Base-by-base conservation (phyloP, 129 eudicot species). In the Tagetes erecta region DNA sequence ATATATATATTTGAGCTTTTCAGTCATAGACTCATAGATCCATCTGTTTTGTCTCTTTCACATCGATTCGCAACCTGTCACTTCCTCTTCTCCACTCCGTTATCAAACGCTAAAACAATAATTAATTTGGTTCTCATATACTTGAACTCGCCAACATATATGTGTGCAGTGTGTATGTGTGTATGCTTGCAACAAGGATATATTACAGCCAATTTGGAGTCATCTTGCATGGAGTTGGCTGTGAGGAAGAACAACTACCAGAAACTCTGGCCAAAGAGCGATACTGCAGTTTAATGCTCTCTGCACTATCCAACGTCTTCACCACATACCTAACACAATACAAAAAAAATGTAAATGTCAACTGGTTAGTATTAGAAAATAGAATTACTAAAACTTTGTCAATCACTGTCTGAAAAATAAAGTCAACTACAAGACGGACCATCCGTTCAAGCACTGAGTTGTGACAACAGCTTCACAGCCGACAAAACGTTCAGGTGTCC, bases 401-500 rank as follows among this genome's bases (percentile, higher is more conserved):
- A 2, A 33, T 33, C 13, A 45, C 35, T 12, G 30, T 33, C 77
- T 4, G n/a, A 36, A 67, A 66, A 3, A 31, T 7, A 76, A 65
- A 66, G 2, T 14, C n/a, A 69, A 49, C 63, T 59, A 74, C 58
- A n/a, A 31, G 51, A 85, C 86, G 77, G 46, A 92, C 96, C 98
- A 92, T 85, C 98, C 98, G 79, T 92, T 92, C 79, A 89, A 85
- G 85, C 98, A 92, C 77, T 92, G 98, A 66, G 93, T 86, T n/a
- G 91, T 87, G 62, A 92, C 96, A 65, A 89, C 87, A 38, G 98
- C 96, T 82, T 92, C 96, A 6, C 97, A 86, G 64, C 97, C 97
- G 34, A 92, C 97, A 80, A 92, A 92, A 31, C 97, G 97, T 57
- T 70, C 87, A 5, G 97, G 97, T 49, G 96, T 92, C 88, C 97